Percentiles rank a stretch among this genome's conserved stretches.
phyloP scores from a whole-genome alignment of 768 basidiomycete genomes.

The Leccinum arenicola region DNA sequence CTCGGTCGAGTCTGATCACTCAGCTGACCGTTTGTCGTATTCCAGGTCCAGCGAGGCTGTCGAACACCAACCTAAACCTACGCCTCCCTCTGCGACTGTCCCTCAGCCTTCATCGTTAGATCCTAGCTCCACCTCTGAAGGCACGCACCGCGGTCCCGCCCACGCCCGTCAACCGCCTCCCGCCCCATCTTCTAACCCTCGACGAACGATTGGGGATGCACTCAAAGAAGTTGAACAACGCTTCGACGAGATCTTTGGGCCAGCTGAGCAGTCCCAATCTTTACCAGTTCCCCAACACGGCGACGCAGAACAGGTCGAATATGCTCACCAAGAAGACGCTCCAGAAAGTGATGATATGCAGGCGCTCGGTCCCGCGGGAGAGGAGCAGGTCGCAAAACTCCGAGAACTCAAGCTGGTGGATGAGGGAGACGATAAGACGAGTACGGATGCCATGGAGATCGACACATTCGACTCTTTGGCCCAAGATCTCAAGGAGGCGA shows the following conservation, averaged over 20 bases:
- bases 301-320: constrained; percentile 62
- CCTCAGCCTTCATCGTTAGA: constrained; percentile 15
- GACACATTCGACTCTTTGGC: constrained; percentile 32
- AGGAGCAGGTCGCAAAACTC: constrained; percentile 80
- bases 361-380: constrained; percentile 82
- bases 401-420: constrained; percentile 78
- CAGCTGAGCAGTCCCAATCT: constrained; percentile 32
- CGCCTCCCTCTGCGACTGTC: constrained; percentile 1
- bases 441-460: constrained; percentile 46
- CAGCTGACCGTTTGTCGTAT: background rate
- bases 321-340: constrained; percentile 56
- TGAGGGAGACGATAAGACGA: constrained; percentile 43
- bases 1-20: background rate
- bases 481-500: constrained; percentile 26
- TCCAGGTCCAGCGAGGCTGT: constrained; percentile 11
- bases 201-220: constrained; percentile 82
- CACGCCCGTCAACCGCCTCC: constrained; percentile 39
- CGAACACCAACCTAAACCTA: constrained; percentile 9
- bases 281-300: constrained; percentile 37
- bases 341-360: constrained; percentile 75
- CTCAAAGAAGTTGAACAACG: constrained; percentile 77
- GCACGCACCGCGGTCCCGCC: constrained; percentile 44
- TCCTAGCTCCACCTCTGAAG: constrained; percentile 38
- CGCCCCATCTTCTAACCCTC: constrained; percentile 44
- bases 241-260: constrained; percentile 76